Evolutionary conservation across 768 basidiomycete species (phyloP).

Genomic region (Rhodocollybia butyracea): DNA sequence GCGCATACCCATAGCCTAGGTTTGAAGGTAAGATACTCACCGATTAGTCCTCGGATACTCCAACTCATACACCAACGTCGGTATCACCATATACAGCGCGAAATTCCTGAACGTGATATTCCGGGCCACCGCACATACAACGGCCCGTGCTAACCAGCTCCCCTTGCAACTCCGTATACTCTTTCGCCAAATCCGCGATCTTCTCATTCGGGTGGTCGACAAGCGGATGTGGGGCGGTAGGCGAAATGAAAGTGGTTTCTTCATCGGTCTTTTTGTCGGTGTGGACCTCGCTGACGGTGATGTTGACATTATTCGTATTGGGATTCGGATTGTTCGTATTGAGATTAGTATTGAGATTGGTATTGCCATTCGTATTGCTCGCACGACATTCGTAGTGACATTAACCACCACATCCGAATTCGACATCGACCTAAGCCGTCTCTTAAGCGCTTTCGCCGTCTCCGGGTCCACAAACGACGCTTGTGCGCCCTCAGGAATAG

Average conservation of each 20-base stretch:
- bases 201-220: conserved; percentile 61
- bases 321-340: no score
- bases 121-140: conserved; percentile 73
- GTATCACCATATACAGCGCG: conserved; percentile 80
- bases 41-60: conserved; percentile 91
- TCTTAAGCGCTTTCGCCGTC: conserved; percentile 51
- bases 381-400: conserved; percentile 13
- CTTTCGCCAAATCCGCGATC: conserved; percentile 68
- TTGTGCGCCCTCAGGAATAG: conserved; percentile 40
- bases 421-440: conserved; percentile 48
- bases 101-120: conserved; percentile 85
- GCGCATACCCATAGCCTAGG: no score
- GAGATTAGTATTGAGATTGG: not conserved
- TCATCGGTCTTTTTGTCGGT: conserved; percentile 5
- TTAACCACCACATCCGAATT: conserved; percentile 12
- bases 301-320: conserved; percentile 10
- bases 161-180: conserved; percentile 70
- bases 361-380: conserved; percentile 15
- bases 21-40: no score
- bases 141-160: conserved; percentile 72
- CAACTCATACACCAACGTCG: conserved; percentile 93
- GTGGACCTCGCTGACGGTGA: not conserved
- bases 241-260: conserved; percentile 2
- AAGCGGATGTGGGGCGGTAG: conserved; percentile 40
- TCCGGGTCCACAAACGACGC: conserved; percentile 52